phyloP scores from a whole-genome alignment of 164 flowering plant species.

The Umbilicus rupestris region DNA sequence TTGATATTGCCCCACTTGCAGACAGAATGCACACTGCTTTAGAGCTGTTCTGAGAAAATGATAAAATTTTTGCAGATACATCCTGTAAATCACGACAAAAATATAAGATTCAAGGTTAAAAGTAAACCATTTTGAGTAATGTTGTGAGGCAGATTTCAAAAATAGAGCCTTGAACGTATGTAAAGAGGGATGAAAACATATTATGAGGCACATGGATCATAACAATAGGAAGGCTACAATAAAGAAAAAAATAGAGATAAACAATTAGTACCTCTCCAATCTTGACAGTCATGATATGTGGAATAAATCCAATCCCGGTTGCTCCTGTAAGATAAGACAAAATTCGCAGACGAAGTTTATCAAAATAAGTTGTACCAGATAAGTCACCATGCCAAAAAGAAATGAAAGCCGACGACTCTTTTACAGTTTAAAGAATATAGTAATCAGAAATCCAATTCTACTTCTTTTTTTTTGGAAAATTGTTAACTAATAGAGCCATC shows the following conservation, averaged over 20 bases:
- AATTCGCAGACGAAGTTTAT: not conserved
- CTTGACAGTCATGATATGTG: conserved; percentile 78
- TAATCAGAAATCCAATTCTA: not conserved
- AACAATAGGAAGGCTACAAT: not conserved
- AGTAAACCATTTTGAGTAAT: not conserved
- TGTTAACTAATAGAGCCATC: not conserved
- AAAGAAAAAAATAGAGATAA: not conserved
- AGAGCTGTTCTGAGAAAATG: conserved; percentile 79
- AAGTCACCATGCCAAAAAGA: not conserved
- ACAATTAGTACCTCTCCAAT: conserved; percentile 67
- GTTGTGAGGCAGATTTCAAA: not conserved
- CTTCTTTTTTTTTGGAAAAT: not conserved
- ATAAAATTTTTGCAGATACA: conserved; percentile 72
- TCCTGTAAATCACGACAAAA: conserved; percentile 37
- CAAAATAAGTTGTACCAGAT: not conserved
- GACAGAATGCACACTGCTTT: conserved; percentile 80
- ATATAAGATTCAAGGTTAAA: not conserved
- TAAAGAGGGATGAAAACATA: not conserved
- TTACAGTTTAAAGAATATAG: not conserved
- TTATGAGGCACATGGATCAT: too few species aligned
- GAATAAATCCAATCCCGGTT: conserved; percentile 67
- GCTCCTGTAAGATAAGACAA: conserved; percentile 44
- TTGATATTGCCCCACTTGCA: conserved; percentile 87
- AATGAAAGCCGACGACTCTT: not conserved
- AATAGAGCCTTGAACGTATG: not conserved